Base-by-base conservation (phyloP, 2,329 filamentous ascomycete species). In the Talaromyces amestolkiae region DNA sequence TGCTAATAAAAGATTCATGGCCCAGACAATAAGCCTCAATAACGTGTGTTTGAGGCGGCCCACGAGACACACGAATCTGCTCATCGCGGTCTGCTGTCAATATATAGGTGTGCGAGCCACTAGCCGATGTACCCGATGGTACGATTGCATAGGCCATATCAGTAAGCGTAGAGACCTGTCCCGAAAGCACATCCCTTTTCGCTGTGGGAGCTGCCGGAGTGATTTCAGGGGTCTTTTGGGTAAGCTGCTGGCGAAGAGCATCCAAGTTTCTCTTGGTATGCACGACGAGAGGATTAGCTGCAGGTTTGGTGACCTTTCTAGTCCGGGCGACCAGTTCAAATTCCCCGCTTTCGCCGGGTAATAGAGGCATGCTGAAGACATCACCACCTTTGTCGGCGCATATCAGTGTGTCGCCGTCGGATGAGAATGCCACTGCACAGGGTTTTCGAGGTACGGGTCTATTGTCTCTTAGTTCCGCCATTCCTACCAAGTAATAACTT, bases 311-410 rank as follows among this genome's bases (percentile, higher is more conserved):
- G 4, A 75, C 63, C 66, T 79, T 80, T 17, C 70, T 66, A 31
- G 72, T 67, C 7, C 62, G 47, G 41, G 67, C 67, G 19, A 41
- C 41, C 41, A 51, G 13, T 15, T 58, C 33, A 17, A 66, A 39
- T n/a, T 63, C 54, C 22, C 45, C 65, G 47, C 51, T 51, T 27
- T 74, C 72, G 33, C 72, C 73, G 7, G 76, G 77, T 53, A 92
- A 76, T 3, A 98, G 82, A 15, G 95, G 94, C 8, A 99, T 79
- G 11, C 91, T 86, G 79, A 97, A 98, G 67, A 97, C 94, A 76
- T 99, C 95, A 69, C 95, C 95, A 73, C 98, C 98, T 78, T 99
- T 99, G 82, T 99, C 95, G 61, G 88, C 94, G 68, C 87, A 88
- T 65, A 98, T 79, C 68, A 99, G 91, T 9, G 88, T 91, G 51